Evolutionary conservation across 352 stramenopile genomes (phyloP), one percentile per base, ranked within the genome.

Genomic region (Phytophthora citrophthora): DNA sequence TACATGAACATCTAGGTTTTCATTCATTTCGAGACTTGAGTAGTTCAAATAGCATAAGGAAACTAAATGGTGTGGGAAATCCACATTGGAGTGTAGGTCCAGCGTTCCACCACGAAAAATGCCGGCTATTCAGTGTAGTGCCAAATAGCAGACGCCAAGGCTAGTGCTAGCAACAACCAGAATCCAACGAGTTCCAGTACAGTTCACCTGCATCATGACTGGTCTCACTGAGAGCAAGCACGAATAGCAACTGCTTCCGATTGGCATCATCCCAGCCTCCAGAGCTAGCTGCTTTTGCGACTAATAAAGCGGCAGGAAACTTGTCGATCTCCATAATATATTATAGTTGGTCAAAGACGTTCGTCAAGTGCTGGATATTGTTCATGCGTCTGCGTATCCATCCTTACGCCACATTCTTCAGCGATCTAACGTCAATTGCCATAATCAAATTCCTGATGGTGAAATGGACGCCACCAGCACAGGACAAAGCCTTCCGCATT

Each of bases 381-480:
- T 45, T 24, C 29, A 34, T 45, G 16, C 39, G 20, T 32, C 12
- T 54, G 47, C 46, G 47, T 46, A 55, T 45, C 49, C 49, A 46
- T 45, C 11, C 34, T 55, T 12, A 16, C 16, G n/a, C 9, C 49
- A 55, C 32, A 34, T 55, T 34, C 49, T 24, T 16, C 10, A 36
- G 27, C 15, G 29, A 34, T 34, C 4, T 34, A 34, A 11, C 10
- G 24, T 24, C 32, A 36, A 12, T 26, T 50, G 52, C 39, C 52
- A 60, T 60, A 50, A 60, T 51, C 50, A 57, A 18, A 10, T n/a
- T 9, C 15, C 4, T n/a, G 15, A 58, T 31, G 40, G 8, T 44
- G 11, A 34, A 27, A 18, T 51, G 7, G 27, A 45, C 26, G 29
- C 51, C n/a, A 24, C 16, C 45, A 52, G n/a, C n/a, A 8, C 7